Evolutionary conservation across 2,329 filamentous ascomycete genomes (phyloP), one percentile per base, ranked within the genome.

Genomic region (Penicillium brasilianum): DNA sequence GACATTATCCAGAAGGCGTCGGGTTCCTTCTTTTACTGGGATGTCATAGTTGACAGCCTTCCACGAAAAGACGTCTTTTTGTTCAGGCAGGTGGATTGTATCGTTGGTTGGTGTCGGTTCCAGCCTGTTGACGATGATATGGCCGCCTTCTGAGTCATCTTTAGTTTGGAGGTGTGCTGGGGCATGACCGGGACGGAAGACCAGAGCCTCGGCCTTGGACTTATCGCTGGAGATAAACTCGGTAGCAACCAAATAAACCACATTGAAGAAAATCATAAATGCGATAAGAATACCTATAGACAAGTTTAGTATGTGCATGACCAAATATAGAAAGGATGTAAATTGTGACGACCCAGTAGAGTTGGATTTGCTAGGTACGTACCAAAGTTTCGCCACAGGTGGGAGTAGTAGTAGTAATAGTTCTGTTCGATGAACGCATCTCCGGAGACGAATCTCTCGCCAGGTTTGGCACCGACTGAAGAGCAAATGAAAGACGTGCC

Each of bases 201-300:
- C 83, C 1, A 92, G 80, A 13, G 91, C 87, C 69, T 92, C 90
- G 41, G 89, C 90, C 80, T 90, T 92, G 22, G 88, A 90, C 71
- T 87, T 87, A 71, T 90, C 88, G 18, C 86, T 85, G 1, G 84
- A 80, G 30, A 87, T 62, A 69, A 68, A 67, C 51, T 73, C 71
- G 0, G 69, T 69, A 8, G 64, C 63, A 3, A 54, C 14, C 4
- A 92, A 82, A 76, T 91, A 90, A 3, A 78, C 78, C 20, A 76
- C 43, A 5, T 86, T 78, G 75, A 89, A 87, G 69, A 87, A 83
- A 20, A 86, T 7, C 61, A 83, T 82, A 68, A 90, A 88, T 0
- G 77, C 88, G 48, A 89, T 77, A 41, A 92, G 75, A 53, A 92
- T 88, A 9, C 48, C 48, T 50, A 9, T n/a, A 10, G 20, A 44